These are phyloP conservation scores for Allodekkera sacchari DNA, from an alignment of 805 yeast genomes.

Conservation along the genomic window DNA sequence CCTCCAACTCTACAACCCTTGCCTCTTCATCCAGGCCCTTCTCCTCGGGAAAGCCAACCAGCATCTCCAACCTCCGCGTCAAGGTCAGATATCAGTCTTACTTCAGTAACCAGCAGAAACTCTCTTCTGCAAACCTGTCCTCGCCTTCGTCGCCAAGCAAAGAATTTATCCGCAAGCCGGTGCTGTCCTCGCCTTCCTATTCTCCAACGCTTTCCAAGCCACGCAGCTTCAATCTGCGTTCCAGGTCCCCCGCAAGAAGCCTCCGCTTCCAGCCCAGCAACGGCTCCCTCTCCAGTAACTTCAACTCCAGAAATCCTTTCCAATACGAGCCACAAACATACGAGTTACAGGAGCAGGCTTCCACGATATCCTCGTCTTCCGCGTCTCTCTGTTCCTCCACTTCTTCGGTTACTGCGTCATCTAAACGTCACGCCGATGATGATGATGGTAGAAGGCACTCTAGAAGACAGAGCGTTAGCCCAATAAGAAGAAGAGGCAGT, in stretches of 20 bases:
- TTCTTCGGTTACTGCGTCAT: conserved; percentile 1
- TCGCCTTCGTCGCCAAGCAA: conserved; percentile 5
- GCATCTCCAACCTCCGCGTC: conserved; percentile 18
- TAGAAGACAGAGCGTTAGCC: too few relatives aligned
- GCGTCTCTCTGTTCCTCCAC: conserved; percentile 3
- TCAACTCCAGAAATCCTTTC: conserved; percentile 17
- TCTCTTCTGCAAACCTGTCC: conserved; percentile 10
- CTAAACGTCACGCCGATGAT: neutral
- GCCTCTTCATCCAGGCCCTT: conserved; percentile 7
- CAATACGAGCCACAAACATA: conserved; percentile 25
- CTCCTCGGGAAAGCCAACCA: conserved; percentile 10
- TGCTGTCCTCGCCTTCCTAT: neutral
- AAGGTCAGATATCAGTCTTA: conserved; percentile 27
- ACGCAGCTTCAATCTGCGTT: conserved; percentile 1
- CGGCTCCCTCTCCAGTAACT: conserved; percentile 2
- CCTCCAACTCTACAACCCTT: conserved; percentile 2
- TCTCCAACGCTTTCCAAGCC: too few relatives aligned
- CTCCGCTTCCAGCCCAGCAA: conserved; percentile 6
- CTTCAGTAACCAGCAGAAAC: conserved; percentile 17
- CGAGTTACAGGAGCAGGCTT: conserved; percentile 24
- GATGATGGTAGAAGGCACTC: too few relatives aligned
- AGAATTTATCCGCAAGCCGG: conserved; percentile 3
- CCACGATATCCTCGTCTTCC: too few relatives aligned
- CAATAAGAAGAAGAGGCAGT: too few relatives aligned
- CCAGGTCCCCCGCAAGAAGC: neutral